Percentiles rank a stretch among this genome's conserved stretches.
These are phyloP conservation scores for Cladosporium sp. DNA, from an alignment of 2,329 filamentous ascomycete species.

Conservation along the genomic window DNA sequence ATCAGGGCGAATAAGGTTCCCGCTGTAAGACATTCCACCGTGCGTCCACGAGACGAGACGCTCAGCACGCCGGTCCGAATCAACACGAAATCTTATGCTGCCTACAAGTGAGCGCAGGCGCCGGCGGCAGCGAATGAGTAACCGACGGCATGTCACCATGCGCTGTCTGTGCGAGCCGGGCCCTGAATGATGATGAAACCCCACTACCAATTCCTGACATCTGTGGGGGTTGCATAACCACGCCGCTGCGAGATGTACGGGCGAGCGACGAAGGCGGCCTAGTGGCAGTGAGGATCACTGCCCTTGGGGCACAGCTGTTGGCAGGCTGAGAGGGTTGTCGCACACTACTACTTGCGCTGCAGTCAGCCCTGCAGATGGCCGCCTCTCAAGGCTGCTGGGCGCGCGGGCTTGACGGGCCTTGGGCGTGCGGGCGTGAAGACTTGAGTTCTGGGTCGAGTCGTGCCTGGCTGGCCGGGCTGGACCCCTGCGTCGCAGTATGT, in stretches of 20 bases:
- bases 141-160: conserved; percentile 8
- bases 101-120: conserved; percentile 7
- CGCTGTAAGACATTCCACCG: conserved; percentile 9
- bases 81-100: not conserved
- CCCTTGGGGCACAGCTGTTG: conserved; percentile 3
- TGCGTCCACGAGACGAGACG: conserved; percentile 5
- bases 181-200: conserved; percentile 11
- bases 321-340: conserved; percentile 6
- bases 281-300: conserved; percentile 5
- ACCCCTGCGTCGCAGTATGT: conserved; percentile 13
- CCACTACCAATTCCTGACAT: conserved; percentile 13
- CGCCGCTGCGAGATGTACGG: conserved; percentile 4
- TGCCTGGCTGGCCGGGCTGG: conserved; percentile 16
- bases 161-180: conserved; percentile 11
- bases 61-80: conserved; percentile 14
- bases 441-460: conserved; percentile 15
- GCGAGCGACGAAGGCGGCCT: conserved; percentile 1
- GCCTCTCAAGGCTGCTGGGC: conserved; percentile 17
- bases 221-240: conserved; percentile 17
- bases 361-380: conserved; percentile 18
- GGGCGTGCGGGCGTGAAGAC: conserved; percentile 15
- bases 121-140: conserved; percentile 13
- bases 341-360: conserved; percentile 11
- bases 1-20: conserved; percentile 7
- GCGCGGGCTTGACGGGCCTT: conserved; percentile 13